Percentiles rank a stretch among this genome's conserved stretches.
These are phyloP conservation scores for Daedaleopsis nitida DNA, from an alignment of 768 basidiomycete species.

Conservation along the genomic window DNA sequence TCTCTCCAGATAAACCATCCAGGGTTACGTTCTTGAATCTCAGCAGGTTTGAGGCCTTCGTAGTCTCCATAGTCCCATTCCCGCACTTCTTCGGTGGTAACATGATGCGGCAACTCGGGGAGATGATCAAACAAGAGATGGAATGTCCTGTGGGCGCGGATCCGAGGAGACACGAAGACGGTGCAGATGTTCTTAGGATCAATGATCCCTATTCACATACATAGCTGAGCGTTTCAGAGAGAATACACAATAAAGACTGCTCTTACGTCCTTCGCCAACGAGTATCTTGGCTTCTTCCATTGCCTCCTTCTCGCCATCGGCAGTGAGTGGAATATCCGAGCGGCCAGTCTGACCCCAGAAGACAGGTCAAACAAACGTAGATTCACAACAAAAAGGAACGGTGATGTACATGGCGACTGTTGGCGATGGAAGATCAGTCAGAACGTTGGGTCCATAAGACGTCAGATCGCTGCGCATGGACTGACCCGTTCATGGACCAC, in stretches of 20 bases:
- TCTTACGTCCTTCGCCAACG: conserved; percentile 80
- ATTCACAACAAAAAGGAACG: neutral
- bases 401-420: conserved; percentile 61
- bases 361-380: neutral
- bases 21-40: conserved; percentile 64
- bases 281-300: conserved; percentile 61
- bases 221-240: neutral
- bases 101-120: conserved; percentile 48
- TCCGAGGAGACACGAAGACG: conserved; percentile 84
- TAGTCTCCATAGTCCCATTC: conserved; percentile 95
- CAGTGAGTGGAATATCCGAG: conserved; percentile 86
- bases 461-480: neutral
- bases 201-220: conserved; percentile 55
- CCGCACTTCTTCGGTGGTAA: conserved; percentile 63
- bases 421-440: conserved; percentile 9
- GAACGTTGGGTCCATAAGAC: conserved; percentile 10
- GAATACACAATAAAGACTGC: conserved; percentile 23
- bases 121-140: conserved; percentile 70
- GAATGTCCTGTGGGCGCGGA: conserved; percentile 84
- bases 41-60: conserved; percentile 79
- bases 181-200: conserved; percentile 78
- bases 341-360: conserved; percentile 68
- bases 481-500: conserved; percentile 87
- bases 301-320: conserved; percentile 71
- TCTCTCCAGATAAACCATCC: conserved; percentile 86